Evolutionary conservation across 2,329 filamentous ascomycete genomes (phyloP), one percentile per base, ranked within the genome.

Genomic region (Harringtonia aguacate): DNA sequence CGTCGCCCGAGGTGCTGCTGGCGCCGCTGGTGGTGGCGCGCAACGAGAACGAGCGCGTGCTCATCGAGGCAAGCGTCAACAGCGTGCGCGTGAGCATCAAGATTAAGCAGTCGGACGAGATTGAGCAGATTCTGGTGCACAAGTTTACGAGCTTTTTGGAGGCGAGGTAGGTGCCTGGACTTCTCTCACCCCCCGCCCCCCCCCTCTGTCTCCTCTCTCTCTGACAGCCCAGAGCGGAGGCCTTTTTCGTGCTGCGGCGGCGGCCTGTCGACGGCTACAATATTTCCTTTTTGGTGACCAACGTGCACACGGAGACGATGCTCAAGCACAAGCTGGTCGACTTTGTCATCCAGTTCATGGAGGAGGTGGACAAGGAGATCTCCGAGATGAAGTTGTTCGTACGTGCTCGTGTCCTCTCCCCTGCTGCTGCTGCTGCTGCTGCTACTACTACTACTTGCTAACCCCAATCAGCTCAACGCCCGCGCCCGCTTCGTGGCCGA

Each of bases 321-420:
- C 65, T 97, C 61, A 97, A 97, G 73, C 90, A 98, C 63, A 97
- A 98, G 72, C 74, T 98, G 55, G 94, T 98, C 29, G 92, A 98
- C 63, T 98, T 98, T 59, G 94, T 98, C 55, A 95, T 98, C 53
- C 83, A 97, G 59, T 98, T 98, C 59, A 97, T 98, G 90, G 90
- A 98, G 65, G 92, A 98, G 63, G 94, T 98, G 5, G 94, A 98
- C 65, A 98, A 98, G 73, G 92, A 98, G 66, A 98, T 98, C 48
- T 97, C 92, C 4, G 94, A 98, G 69, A 97, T 98, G 92, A 98
- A 98, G 76, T 83, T 98, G 57, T 98, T 98, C 66, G 90, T 95
- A 76, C 55, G 86, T 72, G 15, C 22, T 9, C n/a, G n/a, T n/a
- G n/a, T 8, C 15, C 27, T 28, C 14, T 20, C 8, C 22, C 14